Conservation (phyloP, 306 rosid genomes). For the Begonia loranthoides region DNA sequence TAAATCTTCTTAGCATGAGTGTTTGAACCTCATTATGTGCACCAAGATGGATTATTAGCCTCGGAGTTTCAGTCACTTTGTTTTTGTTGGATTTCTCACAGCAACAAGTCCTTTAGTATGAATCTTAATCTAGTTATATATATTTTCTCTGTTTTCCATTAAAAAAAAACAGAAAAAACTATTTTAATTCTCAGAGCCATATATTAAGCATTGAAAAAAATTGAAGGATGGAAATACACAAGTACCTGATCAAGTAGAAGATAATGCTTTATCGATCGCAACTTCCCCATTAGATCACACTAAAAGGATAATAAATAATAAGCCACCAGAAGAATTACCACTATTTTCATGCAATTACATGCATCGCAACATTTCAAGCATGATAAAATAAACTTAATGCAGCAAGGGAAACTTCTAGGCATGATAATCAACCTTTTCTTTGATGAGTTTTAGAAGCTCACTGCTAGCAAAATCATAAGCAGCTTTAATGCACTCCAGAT, state of each 20-base stretch:
- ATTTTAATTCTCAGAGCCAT: background rate
- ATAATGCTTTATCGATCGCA: constrained; percentile 86
- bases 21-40: too few relatives aligned
- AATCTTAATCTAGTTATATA: too few relatives aligned
- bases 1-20: too few relatives aligned
- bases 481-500: constrained; percentile 89
- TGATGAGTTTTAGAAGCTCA: constrained; percentile 85
- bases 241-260: constrained; percentile 96
- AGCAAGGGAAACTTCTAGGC: constrained; percentile 1
- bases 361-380: too few relatives aligned
- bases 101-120: too few relatives aligned
- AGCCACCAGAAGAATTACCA: constrained; percentile 12
- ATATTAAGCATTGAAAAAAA: background rate
- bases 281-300: constrained; percentile 85
- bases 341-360: background rate
- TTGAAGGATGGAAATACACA: constrained; percentile 5
- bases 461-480: constrained; percentile 88
- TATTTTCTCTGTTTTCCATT: too few relatives aligned
- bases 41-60: too few relatives aligned
- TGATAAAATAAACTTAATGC: too few relatives aligned
- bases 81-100: too few relatives aligned
- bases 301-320: constrained; percentile 20
- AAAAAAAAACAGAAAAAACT: background rate
- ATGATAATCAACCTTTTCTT: constrained; percentile 58
- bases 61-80: too few relatives aligned